These are phyloP conservation scores for Dillenia turbinata DNA, from an alignment of 164 flowering plant genomes.

Conservation along the genomic window DNA sequence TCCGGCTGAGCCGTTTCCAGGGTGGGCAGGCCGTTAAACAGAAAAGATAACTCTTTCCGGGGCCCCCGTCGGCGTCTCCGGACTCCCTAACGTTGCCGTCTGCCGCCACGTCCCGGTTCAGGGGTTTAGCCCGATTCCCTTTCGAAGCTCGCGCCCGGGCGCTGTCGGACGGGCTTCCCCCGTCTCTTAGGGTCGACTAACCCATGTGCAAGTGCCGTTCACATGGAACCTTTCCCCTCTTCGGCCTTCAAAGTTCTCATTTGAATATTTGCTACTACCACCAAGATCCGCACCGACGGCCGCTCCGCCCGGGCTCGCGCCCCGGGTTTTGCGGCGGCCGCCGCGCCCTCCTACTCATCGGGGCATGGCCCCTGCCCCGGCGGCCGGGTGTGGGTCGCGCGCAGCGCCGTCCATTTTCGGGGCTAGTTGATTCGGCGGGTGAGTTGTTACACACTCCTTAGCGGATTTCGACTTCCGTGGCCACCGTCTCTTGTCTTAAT, in stretches of 20 bases:
- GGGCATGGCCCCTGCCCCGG: slow-evolving; percentile 30
- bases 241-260: slow-evolving; percentile 24
- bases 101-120: slow-evolving; percentile 26
- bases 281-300: slow-evolving; percentile 27
- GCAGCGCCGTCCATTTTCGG: slow-evolving; percentile 70
- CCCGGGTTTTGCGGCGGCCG: not conserved
- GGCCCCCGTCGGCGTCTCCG: slow-evolving; percentile 32
- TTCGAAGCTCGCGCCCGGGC: slow-evolving; percentile 16
- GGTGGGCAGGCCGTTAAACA: not conserved
- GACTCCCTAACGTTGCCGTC: slow-evolving; percentile 22
- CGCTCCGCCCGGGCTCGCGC: slow-evolving; percentile 15
- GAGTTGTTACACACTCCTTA: slow-evolving; percentile 58
- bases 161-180: slow-evolving; percentile 20
- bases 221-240: slow-evolving; percentile 15
- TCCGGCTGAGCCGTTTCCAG: no score
- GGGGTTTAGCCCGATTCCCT: slow-evolving; percentile 25
- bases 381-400: slow-evolving; percentile 49
- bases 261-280: slow-evolving; percentile 31
- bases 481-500: slow-evolving; percentile 6
- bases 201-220: slow-evolving; percentile 21
- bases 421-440: slow-evolving; percentile 70
- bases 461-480: slow-evolving; percentile 31
- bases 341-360: slow-evolving; percentile 10
- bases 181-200: slow-evolving; percentile 18
- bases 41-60: slow-evolving; percentile 40